These are phyloP conservation scores for Microcera coccophila DNA, from an alignment of 2,329 filamentous ascomycete genomes.

Conservation along the genomic window DNA sequence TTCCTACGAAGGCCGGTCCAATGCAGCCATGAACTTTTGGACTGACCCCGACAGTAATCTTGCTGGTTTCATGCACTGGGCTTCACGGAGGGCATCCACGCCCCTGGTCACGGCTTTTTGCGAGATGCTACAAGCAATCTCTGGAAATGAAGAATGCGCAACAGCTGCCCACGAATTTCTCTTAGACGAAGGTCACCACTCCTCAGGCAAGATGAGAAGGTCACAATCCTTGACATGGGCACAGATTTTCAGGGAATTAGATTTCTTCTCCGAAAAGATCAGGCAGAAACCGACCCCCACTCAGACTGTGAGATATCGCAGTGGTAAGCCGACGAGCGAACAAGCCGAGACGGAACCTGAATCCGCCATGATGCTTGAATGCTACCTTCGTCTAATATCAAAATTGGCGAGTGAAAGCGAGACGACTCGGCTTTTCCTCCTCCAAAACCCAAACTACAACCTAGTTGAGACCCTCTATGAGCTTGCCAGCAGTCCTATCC, in stretches of 20 bases:
- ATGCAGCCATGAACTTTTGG: conserved; percentile 88
- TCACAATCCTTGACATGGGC: conserved; percentile 85
- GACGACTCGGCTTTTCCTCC: conserved; percentile 67
- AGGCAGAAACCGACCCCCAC: conserved; percentile 61
- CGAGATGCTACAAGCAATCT: conserved; percentile 88
- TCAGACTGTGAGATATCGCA: conserved; percentile 43
- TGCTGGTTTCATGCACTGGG: conserved; percentile 93
- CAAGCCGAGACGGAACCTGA: conserved; percentile 82
- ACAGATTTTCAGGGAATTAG: conserved; percentile 87
- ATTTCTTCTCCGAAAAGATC: conserved; percentile 76
- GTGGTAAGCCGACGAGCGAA: conserved; percentile 59
- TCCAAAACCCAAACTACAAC: conserved; percentile 61
- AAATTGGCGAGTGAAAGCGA: conserved; percentile 75
- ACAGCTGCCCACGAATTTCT: conserved; percentile 84
- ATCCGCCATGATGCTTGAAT: conserved; percentile 93
- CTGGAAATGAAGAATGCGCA: conserved; percentile 77
- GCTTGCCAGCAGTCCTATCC: conserved; percentile 72
- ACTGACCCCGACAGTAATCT: conserved; percentile 86
- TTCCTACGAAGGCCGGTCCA: conserved; percentile 78
- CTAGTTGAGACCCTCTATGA: conserved; percentile 73
- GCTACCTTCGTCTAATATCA: conserved; percentile 82
- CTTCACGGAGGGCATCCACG: conserved; percentile 89
- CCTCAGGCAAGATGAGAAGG: conserved; percentile 73
- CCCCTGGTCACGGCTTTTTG: conserved; percentile 96
- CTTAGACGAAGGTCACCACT: conserved; percentile 73